Evolutionary conservation across 164 flowering plant species (phyloP).

Genomic region (Cinnamomum chago): DNA sequence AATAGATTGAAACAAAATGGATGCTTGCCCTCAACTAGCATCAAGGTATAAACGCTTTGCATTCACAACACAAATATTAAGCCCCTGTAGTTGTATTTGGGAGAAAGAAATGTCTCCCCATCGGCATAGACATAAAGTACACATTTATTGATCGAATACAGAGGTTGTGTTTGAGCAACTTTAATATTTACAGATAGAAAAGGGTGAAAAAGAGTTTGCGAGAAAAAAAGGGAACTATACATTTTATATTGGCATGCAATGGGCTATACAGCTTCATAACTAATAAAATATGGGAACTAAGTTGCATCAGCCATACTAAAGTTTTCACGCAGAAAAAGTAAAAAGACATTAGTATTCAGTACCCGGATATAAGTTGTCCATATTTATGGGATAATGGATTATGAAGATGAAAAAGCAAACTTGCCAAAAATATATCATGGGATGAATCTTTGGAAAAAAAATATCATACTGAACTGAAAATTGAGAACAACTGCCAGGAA

Average conservation of each 20-base stretch:
- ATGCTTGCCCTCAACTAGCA: neutral
- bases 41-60: neutral
- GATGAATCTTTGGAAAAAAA: neutral
- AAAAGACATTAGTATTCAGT: neutral
- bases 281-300: neutral
- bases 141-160: too few species aligned
- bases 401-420: neutral
- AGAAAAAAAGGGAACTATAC: too few species aligned
- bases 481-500: neutral
- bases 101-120: too few species aligned
- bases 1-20: neutral
- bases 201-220: too few species aligned
- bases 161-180: too few species aligned
- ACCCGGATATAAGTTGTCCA: neutral
- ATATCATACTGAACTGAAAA: neutral
- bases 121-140: too few species aligned
- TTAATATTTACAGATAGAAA: too few species aligned
- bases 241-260: neutral
- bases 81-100: too few species aligned
- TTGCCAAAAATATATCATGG: neutral
- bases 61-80: neutral
- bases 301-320: neutral
- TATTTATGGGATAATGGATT: neutral
- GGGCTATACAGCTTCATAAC: neutral
- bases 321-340: neutral